Conservation (phyloP, 2,329 filamentous ascomycete genomes). For the Colletotrichum simmondsii region DNA sequence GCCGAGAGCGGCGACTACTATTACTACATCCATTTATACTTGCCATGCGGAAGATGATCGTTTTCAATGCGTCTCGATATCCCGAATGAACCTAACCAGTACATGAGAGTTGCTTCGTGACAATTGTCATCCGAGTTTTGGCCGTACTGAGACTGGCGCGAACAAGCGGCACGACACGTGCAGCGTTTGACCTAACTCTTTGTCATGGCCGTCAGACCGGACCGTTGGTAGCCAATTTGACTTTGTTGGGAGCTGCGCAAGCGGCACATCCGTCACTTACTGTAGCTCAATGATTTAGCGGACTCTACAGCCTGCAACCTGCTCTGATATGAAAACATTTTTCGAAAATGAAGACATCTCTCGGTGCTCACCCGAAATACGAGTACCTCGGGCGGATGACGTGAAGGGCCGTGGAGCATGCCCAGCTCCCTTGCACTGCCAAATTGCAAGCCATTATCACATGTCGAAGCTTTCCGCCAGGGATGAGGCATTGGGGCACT, state of each 20-base stretch:
- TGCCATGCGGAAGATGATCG: neutral
- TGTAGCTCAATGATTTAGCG: neutral
- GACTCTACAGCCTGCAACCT: neutral
- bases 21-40: neutral
- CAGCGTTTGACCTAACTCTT: neutral
- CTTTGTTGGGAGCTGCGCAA: slow-evolving; percentile 17
- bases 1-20: neutral
- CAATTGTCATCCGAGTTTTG: neutral
- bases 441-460: slow-evolving; percentile 23
- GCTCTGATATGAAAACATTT: neutral
- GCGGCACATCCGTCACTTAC: neutral
- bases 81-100: neutral
- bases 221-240: slow-evolving; percentile 15
- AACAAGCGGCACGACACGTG: slow-evolving; percentile 27
- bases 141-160: slow-evolving; percentile 4
- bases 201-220: slow-evolving; percentile 20
- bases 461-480: slow-evolving; percentile 30
- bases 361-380: neutral
- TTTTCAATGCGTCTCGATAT: neutral
- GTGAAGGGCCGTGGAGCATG: neutral
- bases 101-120: neutral
- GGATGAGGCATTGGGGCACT: neutral
- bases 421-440: neutral
- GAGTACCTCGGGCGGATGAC: neutral
- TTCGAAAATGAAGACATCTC: neutral